Base-by-base conservation (phyloP, 139 green algal genomes). In the Parachlorella kessleri region DNA sequence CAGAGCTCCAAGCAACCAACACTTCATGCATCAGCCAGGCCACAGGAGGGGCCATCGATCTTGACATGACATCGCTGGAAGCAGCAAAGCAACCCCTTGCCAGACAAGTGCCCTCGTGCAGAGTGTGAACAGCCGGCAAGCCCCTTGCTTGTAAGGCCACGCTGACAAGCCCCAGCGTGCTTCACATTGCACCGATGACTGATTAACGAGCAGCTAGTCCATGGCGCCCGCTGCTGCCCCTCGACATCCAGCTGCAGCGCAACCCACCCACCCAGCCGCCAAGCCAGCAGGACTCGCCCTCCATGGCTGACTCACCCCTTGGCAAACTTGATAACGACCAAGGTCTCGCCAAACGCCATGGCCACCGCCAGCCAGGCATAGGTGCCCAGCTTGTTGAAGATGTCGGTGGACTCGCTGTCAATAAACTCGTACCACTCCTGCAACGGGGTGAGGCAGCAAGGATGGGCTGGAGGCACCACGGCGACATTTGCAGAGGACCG, bases 341-440 rank as follows among this genome's bases (percentile, higher is more conserved):
- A 84, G 3, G 90, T 91, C 78, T 98, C 94, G 9, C 85, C 83
- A 6, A 88, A 38, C 10, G 84, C 77, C 10, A 94, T 84, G 26
- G 85, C 83, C 40, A 89, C 55, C 0, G 78, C 85, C 41, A 96
- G 84, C 94, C 94, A 98, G 18, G 92, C 92, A 84, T 93, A 97
- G 24, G 87, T 72, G 32, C 94, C 94, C 68, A 98, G 82, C 85
- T 96, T 97, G 66, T 79, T 84, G 41, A 92, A 87, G 23, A 77
- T 66, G 69, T 80, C 48, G 30, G 48, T 59, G 21, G 75, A 64
- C n/a, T 77, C 64, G n/a, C 66, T 79, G 37, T 94, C 84, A 21
- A 97, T 89, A 78, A 93, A 98, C 66, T 93, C 87, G 71, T 95
- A 97, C 32, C 93, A 98, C 82, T 98, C 87, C 30, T 87, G 74